These are phyloP conservation scores for Pythium phragmitis DNA, from an alignment of 352 stramenopile species.

Conservation along the genomic window DNA sequence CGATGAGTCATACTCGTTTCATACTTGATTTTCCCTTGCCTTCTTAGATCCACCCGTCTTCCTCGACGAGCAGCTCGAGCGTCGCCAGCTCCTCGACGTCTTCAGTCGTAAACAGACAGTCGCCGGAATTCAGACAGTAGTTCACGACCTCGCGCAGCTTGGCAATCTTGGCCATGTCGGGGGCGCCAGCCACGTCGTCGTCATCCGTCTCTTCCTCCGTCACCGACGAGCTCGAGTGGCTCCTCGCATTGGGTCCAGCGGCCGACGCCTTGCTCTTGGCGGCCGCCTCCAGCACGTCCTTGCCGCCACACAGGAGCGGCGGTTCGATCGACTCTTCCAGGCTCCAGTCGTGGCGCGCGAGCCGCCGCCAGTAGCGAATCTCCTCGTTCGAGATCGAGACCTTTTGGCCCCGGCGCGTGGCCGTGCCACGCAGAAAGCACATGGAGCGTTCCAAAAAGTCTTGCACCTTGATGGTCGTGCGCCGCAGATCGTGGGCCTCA, in stretches of 20 bases:
- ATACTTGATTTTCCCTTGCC: neutral
- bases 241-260: slow-evolving; percentile 9
- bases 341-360: slow-evolving; percentile 65
- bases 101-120: slow-evolving; percentile 45
- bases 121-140: slow-evolving; percentile 38
- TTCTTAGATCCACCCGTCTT: slow-evolving; percentile 80
- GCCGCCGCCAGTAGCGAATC: slow-evolving; percentile 76
- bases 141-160: slow-evolving; percentile 36
- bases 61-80: slow-evolving; percentile 78
- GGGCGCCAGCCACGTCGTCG: slow-evolving; percentile 27
- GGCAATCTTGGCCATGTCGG: slow-evolving; percentile 27
- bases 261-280: slow-evolving; percentile 11
- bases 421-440: slow-evolving; percentile 63
- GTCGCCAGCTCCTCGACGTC: slow-evolving; percentile 67
- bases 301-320: slow-evolving; percentile 11
- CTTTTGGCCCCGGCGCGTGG: slow-evolving; percentile 66
- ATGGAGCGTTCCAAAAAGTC: slow-evolving; percentile 80
- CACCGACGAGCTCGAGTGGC: slow-evolving; percentile 55
- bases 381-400: slow-evolving; percentile 80
- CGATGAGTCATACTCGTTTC: too few species aligned
- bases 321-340: slow-evolving; percentile 46
- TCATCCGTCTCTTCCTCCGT: slow-evolving; percentile 42
- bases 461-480: slow-evolving; percentile 66
- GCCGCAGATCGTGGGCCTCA: slow-evolving; percentile 60
- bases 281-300: slow-evolving; percentile 16